Conservation (phyloP, 2,329 filamentous ascomycete genomes). For the Sarocladium brachiariae region DNA sequence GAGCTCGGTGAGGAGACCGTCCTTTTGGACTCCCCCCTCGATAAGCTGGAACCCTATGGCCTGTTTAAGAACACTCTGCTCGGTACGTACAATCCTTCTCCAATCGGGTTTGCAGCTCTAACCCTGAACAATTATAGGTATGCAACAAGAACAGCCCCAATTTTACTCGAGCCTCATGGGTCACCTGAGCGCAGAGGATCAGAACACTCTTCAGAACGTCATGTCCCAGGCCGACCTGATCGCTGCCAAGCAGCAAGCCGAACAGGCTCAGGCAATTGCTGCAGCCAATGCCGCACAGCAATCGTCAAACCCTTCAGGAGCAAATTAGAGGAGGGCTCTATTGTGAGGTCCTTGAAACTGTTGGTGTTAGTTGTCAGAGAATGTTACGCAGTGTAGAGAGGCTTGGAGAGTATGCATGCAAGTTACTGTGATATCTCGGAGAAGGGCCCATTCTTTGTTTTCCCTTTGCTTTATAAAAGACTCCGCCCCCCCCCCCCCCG, state of each 20-base stretch:
- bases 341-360: background rate
- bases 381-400: background rate
- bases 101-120: background rate
- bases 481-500: background rate
- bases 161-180: slow-evolving; percentile 77
- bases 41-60: slow-evolving; percentile 90
- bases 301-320: background rate
- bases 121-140: slow-evolving; percentile 42
- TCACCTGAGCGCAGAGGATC: slow-evolving; percentile 73
- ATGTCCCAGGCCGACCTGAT: slow-evolving; percentile 55
- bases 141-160: slow-evolving; percentile 86
- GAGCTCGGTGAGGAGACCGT: slow-evolving; percentile 90
- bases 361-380: background rate
- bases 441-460: background rate
- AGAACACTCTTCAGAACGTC: slow-evolving; percentile 70
- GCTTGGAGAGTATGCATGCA: slow-evolving; percentile 1
- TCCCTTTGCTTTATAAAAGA: background rate
- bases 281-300: slow-evolving; percentile 2
- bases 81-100: background rate
- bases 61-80: slow-evolving; percentile 60
- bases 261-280: background rate
- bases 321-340: background rate
- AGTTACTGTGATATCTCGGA: slow-evolving; percentile 5
- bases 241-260: slow-evolving; percentile 17
- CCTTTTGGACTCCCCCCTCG: slow-evolving; percentile 85